A percentile compares a stretch with the other conserved stretches of the same genome.
These are phyloP conservation scores for Ciborinia camelliae DNA, from an alignment of 2,329 filamentous ascomycete genomes.

Conservation along the genomic window DNA sequence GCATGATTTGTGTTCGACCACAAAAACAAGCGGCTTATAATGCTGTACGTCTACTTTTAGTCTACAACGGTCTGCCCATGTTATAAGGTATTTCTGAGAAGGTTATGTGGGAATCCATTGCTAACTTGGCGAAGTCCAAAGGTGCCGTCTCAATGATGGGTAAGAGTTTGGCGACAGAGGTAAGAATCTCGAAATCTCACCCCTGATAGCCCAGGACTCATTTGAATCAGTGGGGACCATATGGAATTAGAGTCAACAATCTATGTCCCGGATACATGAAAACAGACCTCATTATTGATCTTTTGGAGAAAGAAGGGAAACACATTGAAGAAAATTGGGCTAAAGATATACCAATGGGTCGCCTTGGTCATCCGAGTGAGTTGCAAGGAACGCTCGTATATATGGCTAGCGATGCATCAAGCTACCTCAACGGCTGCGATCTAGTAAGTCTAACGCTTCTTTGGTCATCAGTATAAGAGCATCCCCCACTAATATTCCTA, in stretches of 20 bases:
- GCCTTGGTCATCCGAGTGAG: conserved; percentile 41
- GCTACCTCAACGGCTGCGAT: conserved; percentile 30
- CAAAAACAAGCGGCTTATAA: conserved; percentile 41
- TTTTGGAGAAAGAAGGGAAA: conserved; percentile 39
- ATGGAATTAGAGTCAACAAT: conserved; percentile 64
- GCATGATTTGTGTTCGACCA: conserved; percentile 37
- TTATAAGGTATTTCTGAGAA: background rate
- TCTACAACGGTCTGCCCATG: background rate
- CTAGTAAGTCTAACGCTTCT: conserved; percentile 25
- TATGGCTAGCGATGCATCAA: conserved; percentile 33
- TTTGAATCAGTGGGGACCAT: conserved; percentile 50
- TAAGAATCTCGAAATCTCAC: conserved; percentile 8
- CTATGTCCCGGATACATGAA: conserved; percentile 58
- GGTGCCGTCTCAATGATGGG: conserved; percentile 58
- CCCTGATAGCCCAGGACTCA: background rate
- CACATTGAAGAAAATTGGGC: conserved; percentile 41
- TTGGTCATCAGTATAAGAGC: background rate
- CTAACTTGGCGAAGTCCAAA: conserved; percentile 43
- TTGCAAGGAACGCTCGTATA: conserved; percentile 38
- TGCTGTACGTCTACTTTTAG: conserved; percentile 30
- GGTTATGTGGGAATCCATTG: background rate
- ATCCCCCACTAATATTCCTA: conserved; percentile 1
- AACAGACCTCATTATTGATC: conserved; percentile 38
- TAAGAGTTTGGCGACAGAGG: conserved; percentile 54
- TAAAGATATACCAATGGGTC: conserved; percentile 39